Base-by-base conservation (phyloP, 2,329 filamentous ascomycete genomes). In the Salinomyces thailandicus region DNA sequence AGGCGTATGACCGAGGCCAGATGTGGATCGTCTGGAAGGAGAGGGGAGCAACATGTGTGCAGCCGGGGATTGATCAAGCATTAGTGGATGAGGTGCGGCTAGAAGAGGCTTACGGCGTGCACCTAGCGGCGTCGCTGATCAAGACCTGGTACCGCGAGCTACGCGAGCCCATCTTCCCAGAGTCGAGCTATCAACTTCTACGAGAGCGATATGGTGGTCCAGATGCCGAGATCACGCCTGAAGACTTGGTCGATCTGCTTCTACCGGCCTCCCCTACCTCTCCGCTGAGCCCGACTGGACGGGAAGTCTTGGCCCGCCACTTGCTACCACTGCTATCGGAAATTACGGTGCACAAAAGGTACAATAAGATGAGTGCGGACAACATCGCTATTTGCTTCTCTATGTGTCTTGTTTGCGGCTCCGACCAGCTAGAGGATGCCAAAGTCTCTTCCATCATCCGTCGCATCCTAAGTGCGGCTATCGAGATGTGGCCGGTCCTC, bases 131-230 rank as follows among this genome's bases (percentile, higher is more conserved):
- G 7, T 67, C 63, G 5, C 46, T 75, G 30, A 67, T 73, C 54
- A 75, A 75, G 50, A 52, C 63, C 6, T 75, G 71, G 68, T 75
- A 75, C 42, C 58, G 69, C 17, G 65, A 68, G 27, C 54, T 75
- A 7, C 62, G 63, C 15, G 60, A 68, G 36, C 70, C 71, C 2
- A 60, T 75, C 36, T 67, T 74, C 38, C 66, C 69, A 0, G 59
- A 61, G 18, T 60, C 61, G 5, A 63, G 60, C 33, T 75, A 75
- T 44, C 49, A 58, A n/a, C 59, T 63, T 12, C 42, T 72, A 24
- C 61, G 63, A 38, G 57, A 60, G 26, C 50, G 62, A 11, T 69
- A 64, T 42, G 61, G 61, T 2, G 49, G 56, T 16, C 54, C 62
- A 15, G 60, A 62, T 16, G 22, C 57, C 9, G 51, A 60, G 36